phyloP scores from a whole-genome alignment of 768 basidiomycete species.

The Auriscalpium microsporum region DNA sequence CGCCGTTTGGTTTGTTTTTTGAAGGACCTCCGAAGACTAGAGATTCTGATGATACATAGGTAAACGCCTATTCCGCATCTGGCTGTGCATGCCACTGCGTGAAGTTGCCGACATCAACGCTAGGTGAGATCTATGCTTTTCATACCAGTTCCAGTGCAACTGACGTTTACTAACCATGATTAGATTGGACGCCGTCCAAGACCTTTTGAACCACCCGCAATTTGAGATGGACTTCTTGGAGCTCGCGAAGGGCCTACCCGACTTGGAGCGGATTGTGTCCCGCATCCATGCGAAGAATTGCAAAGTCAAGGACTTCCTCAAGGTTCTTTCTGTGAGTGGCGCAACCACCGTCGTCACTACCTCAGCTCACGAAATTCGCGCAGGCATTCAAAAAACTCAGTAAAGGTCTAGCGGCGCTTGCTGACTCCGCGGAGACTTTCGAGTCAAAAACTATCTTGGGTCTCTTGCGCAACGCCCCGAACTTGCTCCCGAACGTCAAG shows the following conservation, averaged over 20 bases:
- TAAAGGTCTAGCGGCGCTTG: slow-evolving; percentile 53
- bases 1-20: slow-evolving; percentile 70
- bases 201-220: slow-evolving; percentile 70
- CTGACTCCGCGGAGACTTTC: slow-evolving; percentile 63
- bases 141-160: neutral
- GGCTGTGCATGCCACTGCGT: slow-evolving; percentile 89
- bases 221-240: slow-evolving; percentile 72
- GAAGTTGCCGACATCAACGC: slow-evolving; percentile 81
- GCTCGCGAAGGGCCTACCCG: slow-evolving; percentile 76
- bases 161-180: neutral
- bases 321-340: slow-evolving; percentile 59
- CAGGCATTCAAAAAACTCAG: slow-evolving; percentile 74
- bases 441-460: slow-evolving; percentile 68
- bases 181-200: slow-evolving; percentile 91
- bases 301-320: slow-evolving; percentile 80
- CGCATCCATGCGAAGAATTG: slow-evolving; percentile 92
- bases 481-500: slow-evolving; percentile 62
- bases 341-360: neutral
- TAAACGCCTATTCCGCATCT: slow-evolving; percentile 92
- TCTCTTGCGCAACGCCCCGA: slow-evolving; percentile 73
- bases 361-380: neutral
- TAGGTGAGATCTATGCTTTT: slow-evolving; percentile 38
- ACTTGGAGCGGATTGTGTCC: slow-evolving; percentile 89
- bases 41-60: slow-evolving; percentile 33
- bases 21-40: neutral